Base-by-base conservation (phyloP, 2,329 filamentous ascomycete species). In the Onygenales sp. region DNA sequence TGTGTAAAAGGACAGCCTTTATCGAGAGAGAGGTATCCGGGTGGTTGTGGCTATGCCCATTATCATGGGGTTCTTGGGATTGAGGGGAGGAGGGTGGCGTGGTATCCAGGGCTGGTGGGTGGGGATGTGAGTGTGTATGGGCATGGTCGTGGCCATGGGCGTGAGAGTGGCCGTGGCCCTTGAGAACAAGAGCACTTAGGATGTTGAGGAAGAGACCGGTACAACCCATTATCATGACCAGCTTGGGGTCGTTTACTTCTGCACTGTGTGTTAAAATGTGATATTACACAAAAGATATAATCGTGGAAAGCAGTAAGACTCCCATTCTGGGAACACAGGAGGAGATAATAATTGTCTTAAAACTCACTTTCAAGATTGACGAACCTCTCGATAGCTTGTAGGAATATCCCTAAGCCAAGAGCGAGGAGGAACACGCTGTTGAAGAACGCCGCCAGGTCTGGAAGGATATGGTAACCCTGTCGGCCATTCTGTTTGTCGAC, bases 341-440 rank as follows among this genome's bases (percentile, higher is more conserved):
- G 21, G 21, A 27, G 21, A 27, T 27, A 27, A 27, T 27, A 27
- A 27, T 27, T 27, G 21, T 27, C 21, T 27, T 27, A 27, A 50
- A 50, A 65, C 74, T 56, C 63, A 81, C 79, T 68, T 56, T 80
- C 66, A 3, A 85, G 63, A 3, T 76, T 71, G 17, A 85, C 74
- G 61, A 88, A 88, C 38, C 86, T 75, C 67, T 90, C 85, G 50
- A 90, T 76, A 0, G 86, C 83, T 63, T 90, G 86, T 2, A 90
- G 70, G 36, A 86, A 78, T 49, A 90, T 87, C 65, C 84, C 88
- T 38, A 89, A 68, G 1, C 85, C 85, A 2, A 91, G 72, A 0
- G 84, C 86, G 13, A 89, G 68, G 1, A 91, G 75, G 55, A 91
- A 87, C 1, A 84, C 82, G 11, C 86, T 86, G 61, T 91, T 91